These are phyloP conservation scores for Claviceps digitariae DNA, from an alignment of 2,329 filamentous ascomycete genomes.

Conservation along the genomic window DNA sequence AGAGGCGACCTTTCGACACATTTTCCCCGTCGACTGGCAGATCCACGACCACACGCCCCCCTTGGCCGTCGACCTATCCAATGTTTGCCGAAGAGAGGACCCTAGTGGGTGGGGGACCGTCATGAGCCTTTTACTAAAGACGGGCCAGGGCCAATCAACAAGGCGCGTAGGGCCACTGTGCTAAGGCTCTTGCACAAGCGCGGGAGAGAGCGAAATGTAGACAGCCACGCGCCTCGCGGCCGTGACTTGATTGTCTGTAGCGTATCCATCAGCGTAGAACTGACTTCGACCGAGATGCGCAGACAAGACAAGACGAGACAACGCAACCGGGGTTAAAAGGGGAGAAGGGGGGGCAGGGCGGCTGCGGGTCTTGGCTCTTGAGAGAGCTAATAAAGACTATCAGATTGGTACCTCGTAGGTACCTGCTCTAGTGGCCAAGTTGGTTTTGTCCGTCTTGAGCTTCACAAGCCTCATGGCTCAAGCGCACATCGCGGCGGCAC, in stretches of 20 bases:
- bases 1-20: not conserved
- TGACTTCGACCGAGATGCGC: conserved; percentile 3
- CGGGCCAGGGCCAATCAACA: conserved; percentile 10
- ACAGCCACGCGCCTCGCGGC: conserved; percentile 1
- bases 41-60: conserved; percentile 3
- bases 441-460: not conserved
- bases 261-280: not conserved
- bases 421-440: not conserved
- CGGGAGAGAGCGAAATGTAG: not conserved
- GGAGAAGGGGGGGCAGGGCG: too few relatives aligned
- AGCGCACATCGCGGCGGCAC: conserved; percentile 12
- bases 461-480: conserved; percentile 7
- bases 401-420: not conserved
- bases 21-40: not conserved
- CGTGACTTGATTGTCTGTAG: conserved; percentile 5
- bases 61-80: conserved; percentile 11
- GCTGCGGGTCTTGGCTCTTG: not conserved
- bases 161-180: conserved; percentile 3
- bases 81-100: conserved; percentile 19
- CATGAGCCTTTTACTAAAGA: conserved; percentile 15
- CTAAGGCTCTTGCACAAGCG: conserved; percentile 3
- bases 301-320: conserved; percentile 4
- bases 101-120: conserved; percentile 2
- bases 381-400: not conserved
- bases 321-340: not conserved